A percentile compares a stretch with the other conserved stretches of the same genome.
Evolutionary conservation across 805 yeast genomes (phyloP).

Genomic region (Torulaspora microellipsoides): DNA sequence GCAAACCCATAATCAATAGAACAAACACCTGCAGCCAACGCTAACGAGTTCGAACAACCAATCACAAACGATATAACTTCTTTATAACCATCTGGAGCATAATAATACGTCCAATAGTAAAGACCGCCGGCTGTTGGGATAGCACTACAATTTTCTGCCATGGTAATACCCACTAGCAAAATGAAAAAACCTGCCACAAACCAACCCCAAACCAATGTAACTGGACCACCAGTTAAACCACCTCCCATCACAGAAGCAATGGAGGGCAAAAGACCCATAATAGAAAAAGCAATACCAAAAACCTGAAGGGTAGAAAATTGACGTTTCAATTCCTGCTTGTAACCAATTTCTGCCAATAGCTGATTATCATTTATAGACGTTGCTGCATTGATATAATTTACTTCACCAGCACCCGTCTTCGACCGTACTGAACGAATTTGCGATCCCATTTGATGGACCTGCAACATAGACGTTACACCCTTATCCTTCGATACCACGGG

Average conservation of each 20-base stretch:
- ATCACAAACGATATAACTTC: conserved; percentile 56
- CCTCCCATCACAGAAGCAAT: conserved; percentile 51
- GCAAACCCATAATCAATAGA: conserved; percentile 70
- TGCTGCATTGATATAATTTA: conserved; percentile 24
- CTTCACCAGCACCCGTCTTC: conserved; percentile 25
- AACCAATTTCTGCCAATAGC: conserved; percentile 46
- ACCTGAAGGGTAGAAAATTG: conserved; percentile 58
- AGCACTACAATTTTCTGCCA: conserved; percentile 64
- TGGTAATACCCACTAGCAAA: conserved; percentile 52
- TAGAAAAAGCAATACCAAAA: conserved; percentile 66
- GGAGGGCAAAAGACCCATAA: conserved; percentile 67
- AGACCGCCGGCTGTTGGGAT: conserved; percentile 75
- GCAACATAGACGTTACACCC: conserved; percentile 8
- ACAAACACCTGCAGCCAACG: conserved; percentile 61
- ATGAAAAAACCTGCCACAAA: conserved; percentile 49
- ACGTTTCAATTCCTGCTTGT: conserved; percentile 63
- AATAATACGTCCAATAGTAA: conserved; percentile 63
- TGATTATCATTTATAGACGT: conserved; percentile 20
- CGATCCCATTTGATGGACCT: conserved; percentile 8
- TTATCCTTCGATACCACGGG: conserved; percentile 9
- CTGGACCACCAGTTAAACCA: conserved; percentile 60
- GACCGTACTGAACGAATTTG: conserved; percentile 18
- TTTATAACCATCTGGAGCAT: conserved; percentile 51
- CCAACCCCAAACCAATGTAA: conserved; percentile 69
- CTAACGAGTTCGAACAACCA: conserved; percentile 65